phyloP scores from a whole-genome alignment of 306 rosid genomes.

The Delonix regia region DNA sequence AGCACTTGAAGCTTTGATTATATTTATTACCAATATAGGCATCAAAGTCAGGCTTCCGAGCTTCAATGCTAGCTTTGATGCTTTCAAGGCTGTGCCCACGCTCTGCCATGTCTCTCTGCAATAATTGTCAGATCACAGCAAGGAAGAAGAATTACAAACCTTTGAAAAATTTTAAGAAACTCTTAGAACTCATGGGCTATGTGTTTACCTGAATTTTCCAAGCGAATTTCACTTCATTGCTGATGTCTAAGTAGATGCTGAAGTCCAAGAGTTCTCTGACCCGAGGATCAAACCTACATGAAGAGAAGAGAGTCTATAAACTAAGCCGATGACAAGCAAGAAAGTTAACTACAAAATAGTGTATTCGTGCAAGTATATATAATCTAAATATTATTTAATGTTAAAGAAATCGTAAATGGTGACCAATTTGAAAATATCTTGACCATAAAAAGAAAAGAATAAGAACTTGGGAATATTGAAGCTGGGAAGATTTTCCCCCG shows the following conservation, averaged over 20 bases:
- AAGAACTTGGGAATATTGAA: slow-evolving; percentile 16
- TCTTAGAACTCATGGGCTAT: not conserved
- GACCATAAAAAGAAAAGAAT: not conserved
- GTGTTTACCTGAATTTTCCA: slow-evolving; percentile 94
- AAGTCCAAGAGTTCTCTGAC: slow-evolving; percentile 96
- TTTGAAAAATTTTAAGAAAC: not conserved
- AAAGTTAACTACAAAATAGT: not conserved
- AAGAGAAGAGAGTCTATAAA: not conserved
- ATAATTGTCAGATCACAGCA: slow-evolving; percentile 10
- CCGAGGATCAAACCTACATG: slow-evolving; percentile 78
- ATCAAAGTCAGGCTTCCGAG: slow-evolving; percentile 95
- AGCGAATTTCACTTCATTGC: slow-evolving; percentile 97
- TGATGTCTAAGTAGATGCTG: slow-evolving; percentile 97
- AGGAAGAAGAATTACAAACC: not conserved
- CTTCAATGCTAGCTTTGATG: slow-evolving; percentile 97
- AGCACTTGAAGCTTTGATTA: not conserved
- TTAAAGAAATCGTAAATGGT: not conserved
- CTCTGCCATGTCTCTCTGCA: slow-evolving; percentile 98
- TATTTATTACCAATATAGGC: slow-evolving; percentile 78
- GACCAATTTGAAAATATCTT: not conserved
- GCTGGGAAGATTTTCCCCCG: not conserved
- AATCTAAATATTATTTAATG: not conserved
- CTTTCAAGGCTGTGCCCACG: slow-evolving; percentile 99
- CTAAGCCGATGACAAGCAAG: not conserved
- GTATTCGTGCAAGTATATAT: not conserved